A percentile compares a stretch with the other conserved stretches of the same genome.
Evolutionary conservation across 2,329 filamentous ascomycete genomes (phyloP).

Genomic region (Colletotrichum sp.): DNA sequence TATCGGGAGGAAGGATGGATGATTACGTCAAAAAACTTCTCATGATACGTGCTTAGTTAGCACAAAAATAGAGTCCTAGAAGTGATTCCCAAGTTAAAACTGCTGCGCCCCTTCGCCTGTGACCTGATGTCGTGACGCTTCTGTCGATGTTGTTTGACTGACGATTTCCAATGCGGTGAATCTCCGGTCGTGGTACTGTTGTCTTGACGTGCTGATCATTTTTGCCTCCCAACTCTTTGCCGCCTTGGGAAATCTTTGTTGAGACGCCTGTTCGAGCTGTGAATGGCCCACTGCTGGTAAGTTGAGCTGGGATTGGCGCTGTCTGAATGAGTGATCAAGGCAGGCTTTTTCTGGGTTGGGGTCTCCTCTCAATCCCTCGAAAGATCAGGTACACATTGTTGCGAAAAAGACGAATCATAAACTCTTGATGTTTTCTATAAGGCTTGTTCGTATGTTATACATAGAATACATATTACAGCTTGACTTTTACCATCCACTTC

Average conservation of each 20-base stretch:
- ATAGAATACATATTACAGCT: background rate
- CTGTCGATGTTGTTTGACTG: background rate
- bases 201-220: background rate
- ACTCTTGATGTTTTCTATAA: background rate
- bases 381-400: background rate
- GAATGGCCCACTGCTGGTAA: background rate
- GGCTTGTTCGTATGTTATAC: background rate
- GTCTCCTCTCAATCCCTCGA: background rate
- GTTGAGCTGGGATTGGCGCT: background rate
- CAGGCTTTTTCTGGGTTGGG: background rate
- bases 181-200: background rate
- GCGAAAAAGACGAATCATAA: background rate
- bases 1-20: constrained; percentile 44
- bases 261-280: background rate
- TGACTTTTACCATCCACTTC: background rate
- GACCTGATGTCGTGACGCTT: background rate
- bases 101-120: background rate
- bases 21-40: constrained; percentile 44
- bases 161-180: background rate
- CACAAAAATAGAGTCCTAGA: constrained; percentile 51
- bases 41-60: constrained; percentile 49
- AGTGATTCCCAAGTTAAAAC: constrained; percentile 26
- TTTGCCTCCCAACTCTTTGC: background rate
- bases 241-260: background rate
- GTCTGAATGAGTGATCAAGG: background rate